phyloP scores from a whole-genome alignment of 1,139 yeast species.

The Scheffersomyces titani region DNA sequence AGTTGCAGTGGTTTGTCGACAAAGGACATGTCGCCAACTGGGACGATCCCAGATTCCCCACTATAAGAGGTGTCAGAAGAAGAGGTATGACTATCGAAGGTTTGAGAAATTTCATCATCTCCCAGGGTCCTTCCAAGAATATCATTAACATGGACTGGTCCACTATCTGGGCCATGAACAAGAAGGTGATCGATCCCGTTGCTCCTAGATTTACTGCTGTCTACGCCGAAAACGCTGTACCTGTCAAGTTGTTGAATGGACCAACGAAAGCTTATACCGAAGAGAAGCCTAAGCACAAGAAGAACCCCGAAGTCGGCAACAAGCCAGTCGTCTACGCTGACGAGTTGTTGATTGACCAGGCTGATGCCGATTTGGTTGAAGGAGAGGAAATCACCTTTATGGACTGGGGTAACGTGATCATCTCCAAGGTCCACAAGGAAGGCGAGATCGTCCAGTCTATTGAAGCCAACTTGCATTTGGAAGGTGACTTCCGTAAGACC shows the following conservation, averaged over 20 bases:
- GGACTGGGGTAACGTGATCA: conserved; percentile 98
- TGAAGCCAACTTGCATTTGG: conserved; percentile 83
- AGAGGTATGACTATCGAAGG: conserved; percentile 99
- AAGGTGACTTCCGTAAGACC: conserved; percentile 97
- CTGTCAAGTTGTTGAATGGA: conserved; percentile 66
- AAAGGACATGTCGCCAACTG: conserved; percentile 81
- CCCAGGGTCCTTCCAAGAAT: conserved; percentile 97
- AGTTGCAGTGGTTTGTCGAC: conserved; percentile 98
- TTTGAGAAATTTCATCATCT: conserved; percentile 82
- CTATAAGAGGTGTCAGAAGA: conserved; percentile 97
- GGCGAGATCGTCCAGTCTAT: conserved; percentile 58
- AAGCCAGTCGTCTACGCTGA: conserved; percentile 74
- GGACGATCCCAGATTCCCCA: conserved; percentile 99
- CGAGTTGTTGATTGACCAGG: conserved; percentile 79
- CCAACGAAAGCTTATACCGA: conserved; percentile 66
- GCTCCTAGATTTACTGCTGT: conserved; percentile 95
- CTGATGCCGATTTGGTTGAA: conserved; percentile 75
- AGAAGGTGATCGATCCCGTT: conserved; percentile 92
- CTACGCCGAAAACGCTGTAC: conserved; percentile 58
- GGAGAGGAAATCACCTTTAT: conserved; percentile 91
- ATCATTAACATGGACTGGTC: conserved; percentile 96
- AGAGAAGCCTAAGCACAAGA: conserved; percentile 90
- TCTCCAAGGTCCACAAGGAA: conserved; percentile 65
- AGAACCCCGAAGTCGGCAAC: conserved; percentile 87
- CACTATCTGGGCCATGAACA: conserved; percentile 94